Evolutionary conservation across 1,284 basidiomycete species (phyloP).

Genomic region (Microbotryum silenes-acaulis): DNA sequence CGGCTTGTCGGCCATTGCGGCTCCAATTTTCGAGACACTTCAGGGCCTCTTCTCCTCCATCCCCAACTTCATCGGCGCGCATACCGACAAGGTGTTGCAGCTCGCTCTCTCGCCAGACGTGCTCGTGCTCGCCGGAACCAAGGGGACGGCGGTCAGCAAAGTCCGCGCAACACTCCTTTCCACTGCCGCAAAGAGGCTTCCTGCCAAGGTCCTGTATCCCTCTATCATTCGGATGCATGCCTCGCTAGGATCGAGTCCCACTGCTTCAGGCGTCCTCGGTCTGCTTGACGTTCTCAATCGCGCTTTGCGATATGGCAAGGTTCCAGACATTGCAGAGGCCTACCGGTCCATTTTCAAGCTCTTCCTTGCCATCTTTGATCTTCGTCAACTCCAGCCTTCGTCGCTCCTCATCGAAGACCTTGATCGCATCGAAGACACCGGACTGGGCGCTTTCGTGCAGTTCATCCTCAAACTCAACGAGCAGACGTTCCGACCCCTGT

Average conservation of each 20-base stretch:
- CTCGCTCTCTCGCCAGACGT: slow-evolving; percentile 35
- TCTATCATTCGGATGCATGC: slow-evolving; percentile 30
- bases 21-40: slow-evolving; percentile 25
- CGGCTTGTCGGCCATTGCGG: slow-evolving; percentile 10
- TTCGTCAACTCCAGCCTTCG: slow-evolving; percentile 44
- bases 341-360: slow-evolving; percentile 69
- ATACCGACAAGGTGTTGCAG: slow-evolving; percentile 42
- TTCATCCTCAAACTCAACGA: slow-evolving; percentile 92
- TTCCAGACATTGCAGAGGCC: slow-evolving; percentile 59
- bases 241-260: slow-evolving; percentile 9
- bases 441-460: slow-evolving; percentile 69
- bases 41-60: slow-evolving; percentile 39
- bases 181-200: slow-evolving; percentile 53
- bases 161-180: slow-evolving; percentile 23
- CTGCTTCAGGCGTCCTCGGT: slow-evolving; percentile 15
- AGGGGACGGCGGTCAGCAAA: slow-evolving; percentile 7
- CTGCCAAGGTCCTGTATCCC: slow-evolving; percentile 47
- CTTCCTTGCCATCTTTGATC: slow-evolving; percentile 71
- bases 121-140: slow-evolving; percentile 33
- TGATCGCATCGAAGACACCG: slow-evolving; percentile 42
- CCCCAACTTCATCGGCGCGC: slow-evolving; percentile 43
- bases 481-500: slow-evolving; percentile 81
- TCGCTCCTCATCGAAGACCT: slow-evolving; percentile 41
- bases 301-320: slow-evolving; percentile 57
- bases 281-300: slow-evolving; percentile 40